Evolutionary conservation across 2,329 filamentous ascomycete genomes (phyloP).

Genomic region (Aureobasidium pullulans): DNA sequence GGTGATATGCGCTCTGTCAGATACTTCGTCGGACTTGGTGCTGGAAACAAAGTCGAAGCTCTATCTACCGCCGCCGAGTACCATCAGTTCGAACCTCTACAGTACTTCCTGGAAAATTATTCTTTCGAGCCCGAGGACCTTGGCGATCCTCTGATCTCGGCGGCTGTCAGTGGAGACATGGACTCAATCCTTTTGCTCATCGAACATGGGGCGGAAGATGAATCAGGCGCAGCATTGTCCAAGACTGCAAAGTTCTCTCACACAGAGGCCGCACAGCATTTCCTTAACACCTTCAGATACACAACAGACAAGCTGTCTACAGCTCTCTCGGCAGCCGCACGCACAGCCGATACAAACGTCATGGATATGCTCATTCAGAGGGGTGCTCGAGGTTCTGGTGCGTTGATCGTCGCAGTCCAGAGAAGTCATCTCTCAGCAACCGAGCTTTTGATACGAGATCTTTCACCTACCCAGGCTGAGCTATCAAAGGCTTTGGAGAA

Average conservation of each 20-base stretch:
- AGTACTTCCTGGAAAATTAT: not conserved
- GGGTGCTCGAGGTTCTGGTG: not conserved
- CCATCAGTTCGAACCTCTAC: conserved; percentile 5
- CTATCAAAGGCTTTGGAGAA: not conserved
- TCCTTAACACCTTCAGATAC: not conserved
- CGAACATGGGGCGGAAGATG: conserved; percentile 3
- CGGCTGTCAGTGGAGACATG: not conserved
- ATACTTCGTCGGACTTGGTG: conserved; percentile 2
- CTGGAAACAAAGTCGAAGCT: not conserved
- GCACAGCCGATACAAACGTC: not conserved
- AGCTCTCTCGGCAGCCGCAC: conserved; percentile 1
- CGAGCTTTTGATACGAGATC: not conserved
- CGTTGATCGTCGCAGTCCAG: not conserved
- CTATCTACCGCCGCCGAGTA: conserved; percentile 7
- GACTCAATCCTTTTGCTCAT: not conserved
- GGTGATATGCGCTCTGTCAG: conserved; percentile 4
- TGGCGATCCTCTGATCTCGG: not conserved
- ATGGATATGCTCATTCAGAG: not conserved
- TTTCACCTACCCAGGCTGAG: not conserved
- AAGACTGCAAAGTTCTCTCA: conserved; percentile 9
- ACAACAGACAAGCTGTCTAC: not conserved
- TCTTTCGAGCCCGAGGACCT: conserved; percentile 5
- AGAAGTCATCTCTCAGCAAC: conserved; percentile 4
- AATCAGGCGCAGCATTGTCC: conserved; percentile 1
- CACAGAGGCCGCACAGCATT: not conserved